Evolutionary conservation across 495 filamentous ascomycete genomes (phyloP).

Genomic region (Aspergillus nanangensis): DNA sequence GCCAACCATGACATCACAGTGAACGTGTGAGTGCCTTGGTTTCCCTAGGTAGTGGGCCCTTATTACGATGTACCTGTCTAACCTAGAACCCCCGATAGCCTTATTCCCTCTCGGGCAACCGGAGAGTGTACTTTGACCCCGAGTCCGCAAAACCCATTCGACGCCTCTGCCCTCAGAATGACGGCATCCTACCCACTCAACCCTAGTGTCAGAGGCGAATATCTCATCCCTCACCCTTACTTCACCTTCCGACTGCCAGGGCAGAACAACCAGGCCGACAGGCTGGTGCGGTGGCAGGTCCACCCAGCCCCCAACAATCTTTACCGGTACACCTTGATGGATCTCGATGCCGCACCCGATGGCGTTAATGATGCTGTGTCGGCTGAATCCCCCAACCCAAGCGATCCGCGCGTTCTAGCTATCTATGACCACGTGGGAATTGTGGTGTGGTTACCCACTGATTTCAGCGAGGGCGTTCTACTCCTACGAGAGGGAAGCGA

Average conservation of each 20-base stretch:
- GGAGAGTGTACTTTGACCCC: neutral
- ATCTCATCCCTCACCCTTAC: neutral
- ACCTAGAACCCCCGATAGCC: too few relatives aligned
- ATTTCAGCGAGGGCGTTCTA: slow-evolving; percentile 1
- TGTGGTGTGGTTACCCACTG: slow-evolving; percentile 2
- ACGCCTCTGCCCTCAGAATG: neutral
- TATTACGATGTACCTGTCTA: too few relatives aligned
- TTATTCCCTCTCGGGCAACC: neutral
- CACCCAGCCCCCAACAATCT: slow-evolving; percentile 2
- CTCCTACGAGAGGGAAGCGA: neutral
- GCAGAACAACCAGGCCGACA: neutral
- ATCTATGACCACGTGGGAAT: slow-evolving; percentile 1
- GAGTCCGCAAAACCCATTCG: neutral
- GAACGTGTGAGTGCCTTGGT: neutral
- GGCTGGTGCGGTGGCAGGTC: slow-evolving; percentile 1
- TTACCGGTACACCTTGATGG: neutral
- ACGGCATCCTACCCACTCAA: neutral
- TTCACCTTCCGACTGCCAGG: neutral
- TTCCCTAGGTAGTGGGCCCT: neutral
- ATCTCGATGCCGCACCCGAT: neutral
- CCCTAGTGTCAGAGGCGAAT: slow-evolving; percentile 1
- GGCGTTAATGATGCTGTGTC: too few relatives aligned
- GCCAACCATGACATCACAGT: neutral
- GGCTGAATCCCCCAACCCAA: too few relatives aligned
- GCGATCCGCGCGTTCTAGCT: neutral